phyloP scores from a whole-genome alignment of 306 rosid species.

The Prunus mongolica region DNA sequence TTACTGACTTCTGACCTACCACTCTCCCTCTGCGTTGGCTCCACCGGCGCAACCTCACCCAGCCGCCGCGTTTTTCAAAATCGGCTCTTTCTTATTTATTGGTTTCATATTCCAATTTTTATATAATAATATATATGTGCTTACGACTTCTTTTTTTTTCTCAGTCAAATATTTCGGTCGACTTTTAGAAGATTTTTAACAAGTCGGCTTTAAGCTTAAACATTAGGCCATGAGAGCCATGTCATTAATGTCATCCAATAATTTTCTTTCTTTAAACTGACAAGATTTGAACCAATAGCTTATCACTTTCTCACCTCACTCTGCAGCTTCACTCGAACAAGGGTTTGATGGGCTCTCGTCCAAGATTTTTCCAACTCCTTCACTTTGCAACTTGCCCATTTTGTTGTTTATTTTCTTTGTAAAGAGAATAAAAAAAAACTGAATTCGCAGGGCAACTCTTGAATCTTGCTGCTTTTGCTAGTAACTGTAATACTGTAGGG shows the following conservation, averaged over 20 bases:
- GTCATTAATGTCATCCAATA: background rate
- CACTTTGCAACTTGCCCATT: too few species aligned
- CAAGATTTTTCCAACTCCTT: too few species aligned
- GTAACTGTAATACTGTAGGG: too few species aligned
- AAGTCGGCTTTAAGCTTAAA: background rate
- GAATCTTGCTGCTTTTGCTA: too few species aligned
- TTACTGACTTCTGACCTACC: background rate
- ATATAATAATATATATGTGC: background rate
- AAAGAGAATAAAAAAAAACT: too few species aligned
- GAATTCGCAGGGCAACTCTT: too few species aligned
- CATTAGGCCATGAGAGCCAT: background rate
- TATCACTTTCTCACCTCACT: too few species aligned
- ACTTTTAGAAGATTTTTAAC: background rate
- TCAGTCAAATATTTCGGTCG: background rate
- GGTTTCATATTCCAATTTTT: background rate
- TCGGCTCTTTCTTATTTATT: background rate
- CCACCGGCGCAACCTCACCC: background rate
- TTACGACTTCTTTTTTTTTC: background rate
- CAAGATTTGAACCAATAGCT: too few species aligned
- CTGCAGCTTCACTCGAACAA: too few species aligned
- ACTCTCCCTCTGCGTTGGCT: background rate
- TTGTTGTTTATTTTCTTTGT: too few species aligned
- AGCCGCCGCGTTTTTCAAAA: slow-evolving; percentile 5
- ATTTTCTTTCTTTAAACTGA: too few species aligned
- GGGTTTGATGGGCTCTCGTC: too few species aligned